These are phyloP conservation scores for Amanita pseudoporphyria DNA, from an alignment of 768 basidiomycete genomes.

Conservation along the genomic window DNA sequence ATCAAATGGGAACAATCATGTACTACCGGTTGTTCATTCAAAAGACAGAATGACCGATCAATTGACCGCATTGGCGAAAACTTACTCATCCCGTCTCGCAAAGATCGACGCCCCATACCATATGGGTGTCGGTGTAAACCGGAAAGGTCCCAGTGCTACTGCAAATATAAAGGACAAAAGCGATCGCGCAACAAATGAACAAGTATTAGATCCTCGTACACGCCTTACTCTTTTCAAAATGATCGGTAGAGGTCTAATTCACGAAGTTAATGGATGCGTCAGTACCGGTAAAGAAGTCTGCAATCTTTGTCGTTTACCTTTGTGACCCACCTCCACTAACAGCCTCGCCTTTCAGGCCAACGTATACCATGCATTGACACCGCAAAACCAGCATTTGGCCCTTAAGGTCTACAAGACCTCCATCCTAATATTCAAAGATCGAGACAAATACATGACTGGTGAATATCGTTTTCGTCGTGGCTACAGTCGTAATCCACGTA, in stretches of 20 bases:
- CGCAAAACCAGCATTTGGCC: conserved; percentile 57
- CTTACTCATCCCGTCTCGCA: conserved; percentile 60
- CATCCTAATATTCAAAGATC: conserved; percentile 93
- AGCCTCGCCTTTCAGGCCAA: conserved; percentile 56
- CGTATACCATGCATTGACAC: conserved; percentile 82
- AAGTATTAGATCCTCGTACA: conserved; percentile 95
- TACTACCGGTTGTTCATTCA: conserved; percentile 15
- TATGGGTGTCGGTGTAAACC: conserved; percentile 68
- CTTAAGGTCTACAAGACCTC: conserved; percentile 99
- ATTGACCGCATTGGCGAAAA: conserved; percentile 59
- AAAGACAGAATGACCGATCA: conserved; percentile 65
- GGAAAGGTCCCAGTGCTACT: conserved; percentile 84
- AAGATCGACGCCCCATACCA: conserved; percentile 69
- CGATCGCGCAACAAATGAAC: conserved; percentile 94
- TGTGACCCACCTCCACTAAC: conserved; percentile 3
- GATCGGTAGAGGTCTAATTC: conserved; percentile 82
- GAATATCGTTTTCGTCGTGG: conserved; percentile 93
- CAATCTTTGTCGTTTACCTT: conserved; percentile 2
- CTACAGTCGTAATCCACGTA: conserved; percentile 88
- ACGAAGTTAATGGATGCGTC: conserved; percentile 91
- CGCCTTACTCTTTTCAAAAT: conserved; percentile 92
- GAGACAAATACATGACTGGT: conserved; percentile 94
- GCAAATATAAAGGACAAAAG: conserved; percentile 93
- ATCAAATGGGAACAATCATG: conserved; percentile 10
- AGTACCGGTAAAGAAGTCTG: conserved; percentile 96